Base-by-base conservation (phyloP, 192 early-diverging fungal genomes). In the Coemansia sp. region DNA sequence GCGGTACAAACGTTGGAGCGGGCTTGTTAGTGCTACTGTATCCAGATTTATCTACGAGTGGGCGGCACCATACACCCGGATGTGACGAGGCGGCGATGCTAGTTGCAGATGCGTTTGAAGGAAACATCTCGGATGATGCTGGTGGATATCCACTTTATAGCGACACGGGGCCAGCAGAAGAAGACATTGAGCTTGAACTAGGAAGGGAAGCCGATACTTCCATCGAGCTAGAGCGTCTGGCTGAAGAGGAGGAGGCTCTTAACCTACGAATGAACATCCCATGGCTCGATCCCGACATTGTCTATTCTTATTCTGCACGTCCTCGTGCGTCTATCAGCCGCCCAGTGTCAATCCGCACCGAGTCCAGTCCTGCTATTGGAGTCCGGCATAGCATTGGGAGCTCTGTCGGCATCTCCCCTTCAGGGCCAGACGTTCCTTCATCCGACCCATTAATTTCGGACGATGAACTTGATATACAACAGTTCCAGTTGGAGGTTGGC, bases 241-340 rank as follows among this genome's bases (percentile, higher is more conserved):
- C 9, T 6, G 55, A 68, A 7, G 65, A 68, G 14, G 38, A 45
- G 8, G 41, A 55, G 1, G 22, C 40, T 8, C 33, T 63, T 13
- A 52, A 75, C 38, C 48, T 80, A 1, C 35, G 71, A n/a, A 38
- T 75, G 19, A 69, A 80, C 17, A 71, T 80, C 25, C 77, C 77
- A 13, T 80, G 77, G 77, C 73, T 80, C 19, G 71, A 80, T 20
- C 69, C 69, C 5, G 29, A 45, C 15, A 32, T 71, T 8, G 36
- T 71, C 3, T 25, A 68, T 5, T 23, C 49, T 0, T 25, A 68
- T 5, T 23, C 49, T 0, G n/a, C 35, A 0, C 65, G 36, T 25
- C 69, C 32, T 23, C 64, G 54, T 15, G 38, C 53, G 20, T 43
- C 43, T 19, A 48, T 25, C 9, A 42, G 65, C 45, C 60, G 59